Conservation (phyloP, 1,284 basidiomycete species). For the Microbotryum scabiosae region DNA sequence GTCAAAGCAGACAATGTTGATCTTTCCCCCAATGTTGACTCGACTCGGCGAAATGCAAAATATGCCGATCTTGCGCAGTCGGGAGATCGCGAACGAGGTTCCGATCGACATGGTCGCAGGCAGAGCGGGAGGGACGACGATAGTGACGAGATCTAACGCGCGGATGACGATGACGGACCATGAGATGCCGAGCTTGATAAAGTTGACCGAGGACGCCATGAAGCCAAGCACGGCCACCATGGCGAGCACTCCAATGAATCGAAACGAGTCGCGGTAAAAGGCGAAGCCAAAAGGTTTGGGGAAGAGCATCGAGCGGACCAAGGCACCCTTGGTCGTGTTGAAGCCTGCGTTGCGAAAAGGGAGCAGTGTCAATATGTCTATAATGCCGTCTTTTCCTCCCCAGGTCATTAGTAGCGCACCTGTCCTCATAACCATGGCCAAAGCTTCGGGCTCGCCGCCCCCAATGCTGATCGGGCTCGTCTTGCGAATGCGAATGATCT, state of each 20-base stretch:
- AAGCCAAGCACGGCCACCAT: constrained; percentile 49
- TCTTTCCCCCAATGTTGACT: constrained; percentile 91
- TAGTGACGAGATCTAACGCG: constrained; percentile 92
- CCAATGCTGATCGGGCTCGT: constrained; percentile 38
- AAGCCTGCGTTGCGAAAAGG: constrained; percentile 55
- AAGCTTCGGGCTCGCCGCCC: constrained; percentile 44
- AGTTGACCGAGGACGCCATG: constrained; percentile 64
- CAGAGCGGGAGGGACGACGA: constrained; percentile 94
- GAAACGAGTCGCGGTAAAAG: constrained; percentile 64
- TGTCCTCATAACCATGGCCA: constrained; percentile 85
- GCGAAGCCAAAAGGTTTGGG: constrained; percentile 82
- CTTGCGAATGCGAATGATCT: constrained; percentile 81
- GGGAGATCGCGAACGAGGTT: constrained; percentile 86
- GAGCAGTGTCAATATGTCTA: not conserved
- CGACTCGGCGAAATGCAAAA: constrained; percentile 96
- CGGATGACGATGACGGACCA: constrained; percentile 89
- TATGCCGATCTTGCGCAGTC: constrained; percentile 79
- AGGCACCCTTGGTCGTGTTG: constrained; percentile 93
- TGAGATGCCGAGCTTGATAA: constrained; percentile 75
- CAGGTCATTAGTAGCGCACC: constrained; percentile 45
- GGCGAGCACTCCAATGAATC: constrained; percentile 88
- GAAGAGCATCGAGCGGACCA: constrained; percentile 96
- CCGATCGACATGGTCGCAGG: constrained; percentile 97
- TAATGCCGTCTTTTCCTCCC: too few species aligned
- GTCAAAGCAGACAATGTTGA: constrained; percentile 98